Percentiles rank a stretch among this genome's conserved stretches.
These are phyloP conservation scores for Aegilops longissima DNA, from an alignment of 176 grass and related monocot genomes.

Conservation along the genomic window DNA sequence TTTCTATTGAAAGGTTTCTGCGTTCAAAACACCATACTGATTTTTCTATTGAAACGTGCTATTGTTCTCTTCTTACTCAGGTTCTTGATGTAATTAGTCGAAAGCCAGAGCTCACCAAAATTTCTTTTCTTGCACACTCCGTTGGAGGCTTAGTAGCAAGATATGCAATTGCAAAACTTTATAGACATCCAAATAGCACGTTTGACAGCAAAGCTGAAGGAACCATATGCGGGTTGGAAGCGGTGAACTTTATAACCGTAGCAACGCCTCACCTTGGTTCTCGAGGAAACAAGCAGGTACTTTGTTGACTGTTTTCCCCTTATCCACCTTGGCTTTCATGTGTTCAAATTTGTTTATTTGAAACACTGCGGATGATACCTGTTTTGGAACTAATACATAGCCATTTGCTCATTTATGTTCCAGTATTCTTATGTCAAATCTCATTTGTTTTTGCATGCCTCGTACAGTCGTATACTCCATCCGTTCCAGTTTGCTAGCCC, in stretches of 20 bases:
- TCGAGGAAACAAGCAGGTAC: constrained; percentile 81
- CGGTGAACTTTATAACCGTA: constrained; percentile 81
- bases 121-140: constrained; percentile 91
- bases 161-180: constrained; percentile 87
- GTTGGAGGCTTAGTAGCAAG: constrained; percentile 85
- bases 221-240: constrained; percentile 72
- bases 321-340: not conserved
- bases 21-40: not conserved
- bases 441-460: not conserved
- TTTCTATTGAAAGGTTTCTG: not conserved
- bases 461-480: not conserved
- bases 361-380: not conserved
- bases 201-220: constrained; percentile 31
- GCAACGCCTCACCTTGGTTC: constrained; percentile 93
- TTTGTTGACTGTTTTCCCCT: not conserved
- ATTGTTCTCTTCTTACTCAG: constrained; percentile 34
- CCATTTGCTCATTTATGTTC: not conserved
- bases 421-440: not conserved
- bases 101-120: constrained; percentile 64
- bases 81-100: constrained; percentile 60
- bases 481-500: too few relatives aligned
- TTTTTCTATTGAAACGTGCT: not conserved
- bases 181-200: constrained; percentile 28
- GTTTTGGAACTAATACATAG: constrained; percentile 2
- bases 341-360: not conserved